Conservation (phyloP, 2,329 filamentous ascomycete species). For the Sporothrix luriei region DNA sequence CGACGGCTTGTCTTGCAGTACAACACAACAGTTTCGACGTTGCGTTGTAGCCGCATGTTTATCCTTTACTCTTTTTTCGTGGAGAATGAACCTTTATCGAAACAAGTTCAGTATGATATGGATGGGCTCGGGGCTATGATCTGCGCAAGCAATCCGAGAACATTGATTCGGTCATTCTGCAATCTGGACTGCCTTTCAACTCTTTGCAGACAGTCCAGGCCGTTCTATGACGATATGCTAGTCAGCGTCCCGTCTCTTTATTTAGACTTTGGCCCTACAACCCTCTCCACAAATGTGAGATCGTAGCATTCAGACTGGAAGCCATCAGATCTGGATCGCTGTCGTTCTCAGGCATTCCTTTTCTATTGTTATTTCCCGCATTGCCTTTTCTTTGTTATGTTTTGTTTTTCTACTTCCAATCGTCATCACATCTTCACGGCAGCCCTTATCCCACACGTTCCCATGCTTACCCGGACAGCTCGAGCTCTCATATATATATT, state of each 20-base stretch:
- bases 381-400: no score
- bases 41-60: neutral
- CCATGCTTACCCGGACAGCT: no score
- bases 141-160: neutral
- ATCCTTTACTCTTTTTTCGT: neutral
- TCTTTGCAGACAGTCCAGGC: neutral
- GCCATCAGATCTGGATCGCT: neutral
- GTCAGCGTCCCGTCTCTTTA: neutral
- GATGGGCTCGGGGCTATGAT: neutral
- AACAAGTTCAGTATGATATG: neutral
- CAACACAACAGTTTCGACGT: neutral
- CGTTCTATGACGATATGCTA: neutral
- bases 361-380: no score
- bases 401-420: neutral
- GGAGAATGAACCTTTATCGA: neutral
- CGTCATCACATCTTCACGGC: conserved; percentile 12
- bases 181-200: neutral
- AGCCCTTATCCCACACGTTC: neutral
- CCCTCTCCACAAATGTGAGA: conserved; percentile 10
- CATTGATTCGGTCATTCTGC: neutral
- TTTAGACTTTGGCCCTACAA: neutral
- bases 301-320: neutral
- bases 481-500: neutral
- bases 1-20: no score
- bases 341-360: neutral